These are phyloP conservation scores for Neurospora sp. DNA, from an alignment of 495 filamentous ascomycete genomes.

Conservation along the genomic window DNA sequence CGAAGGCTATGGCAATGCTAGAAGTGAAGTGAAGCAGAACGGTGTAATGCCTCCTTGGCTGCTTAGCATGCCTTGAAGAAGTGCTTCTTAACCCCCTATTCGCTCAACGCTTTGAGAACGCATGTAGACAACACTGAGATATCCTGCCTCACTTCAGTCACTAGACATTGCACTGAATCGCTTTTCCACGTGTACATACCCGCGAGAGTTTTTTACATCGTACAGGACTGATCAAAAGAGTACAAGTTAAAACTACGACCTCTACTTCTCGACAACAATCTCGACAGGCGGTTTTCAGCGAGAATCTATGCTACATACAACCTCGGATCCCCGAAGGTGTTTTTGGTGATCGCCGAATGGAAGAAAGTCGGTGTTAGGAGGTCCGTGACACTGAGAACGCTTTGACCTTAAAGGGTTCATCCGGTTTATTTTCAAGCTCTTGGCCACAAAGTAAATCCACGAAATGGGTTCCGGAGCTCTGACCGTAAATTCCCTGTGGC, in stretches of 20 bases:
- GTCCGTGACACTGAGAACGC: neutral
- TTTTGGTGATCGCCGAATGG: too few species aligned
- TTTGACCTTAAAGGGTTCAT: neutral
- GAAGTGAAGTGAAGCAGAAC: neutral
- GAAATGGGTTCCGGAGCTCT: neutral
- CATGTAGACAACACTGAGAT: neutral
- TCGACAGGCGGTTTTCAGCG: neutral
- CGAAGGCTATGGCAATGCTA: neutral
- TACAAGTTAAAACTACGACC: too few species aligned
- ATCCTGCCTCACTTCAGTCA: neutral
- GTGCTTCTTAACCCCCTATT: neutral
- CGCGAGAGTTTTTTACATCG: neutral
- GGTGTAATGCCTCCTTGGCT: neutral
- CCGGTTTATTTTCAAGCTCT: neutral
- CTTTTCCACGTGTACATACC: neutral
- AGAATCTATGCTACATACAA: neutral
- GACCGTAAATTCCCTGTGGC: neutral
- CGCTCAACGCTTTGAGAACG: neutral
- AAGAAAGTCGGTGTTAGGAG: neutral
- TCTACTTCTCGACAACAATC: neutral
- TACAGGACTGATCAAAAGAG: neutral
- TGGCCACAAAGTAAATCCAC: neutral
- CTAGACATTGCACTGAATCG: neutral
- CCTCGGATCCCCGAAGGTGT: neutral
- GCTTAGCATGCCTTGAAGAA: neutral